Evolutionary conservation across 2,329 filamentous ascomycete species (phyloP).

Genomic region (Penicillium sp.): DNA sequence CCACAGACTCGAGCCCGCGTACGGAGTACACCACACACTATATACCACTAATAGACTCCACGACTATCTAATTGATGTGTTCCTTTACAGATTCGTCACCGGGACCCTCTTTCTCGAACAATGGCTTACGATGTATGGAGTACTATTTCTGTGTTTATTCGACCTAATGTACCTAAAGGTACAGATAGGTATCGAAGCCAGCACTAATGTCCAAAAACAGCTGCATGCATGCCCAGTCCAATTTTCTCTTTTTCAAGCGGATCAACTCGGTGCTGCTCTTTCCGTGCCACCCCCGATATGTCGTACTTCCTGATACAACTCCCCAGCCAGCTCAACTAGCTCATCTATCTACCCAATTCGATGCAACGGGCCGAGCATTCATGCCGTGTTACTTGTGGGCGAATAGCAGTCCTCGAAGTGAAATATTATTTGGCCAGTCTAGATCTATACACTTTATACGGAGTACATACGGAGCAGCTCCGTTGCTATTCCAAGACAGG

Average conservation of each 20-base stretch:
- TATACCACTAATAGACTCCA: neutral
- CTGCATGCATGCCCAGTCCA: slow-evolving; percentile 15
- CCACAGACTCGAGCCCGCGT: neutral
- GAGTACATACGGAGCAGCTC: neutral
- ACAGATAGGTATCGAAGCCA: slow-evolving; percentile 2
- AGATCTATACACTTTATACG: neutral
- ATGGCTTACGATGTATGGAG: neutral
- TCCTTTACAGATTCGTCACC: neutral
- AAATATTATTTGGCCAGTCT: neutral
- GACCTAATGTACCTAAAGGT: neutral
- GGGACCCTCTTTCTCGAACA: neutral
- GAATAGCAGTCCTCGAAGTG: neutral
- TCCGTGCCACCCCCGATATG: slow-evolving; percentile 5
- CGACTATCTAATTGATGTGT: neutral
- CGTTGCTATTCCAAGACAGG: slow-evolving; percentile 3
- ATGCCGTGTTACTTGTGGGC: slow-evolving; percentile 9
- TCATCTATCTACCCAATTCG: slow-evolving; percentile 14
- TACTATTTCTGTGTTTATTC: neutral
- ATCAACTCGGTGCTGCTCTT: slow-evolving; percentile 1
- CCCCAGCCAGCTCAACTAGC: slow-evolving; percentile 4
- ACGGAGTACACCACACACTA: neutral
- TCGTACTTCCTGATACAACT: slow-evolving; percentile 8
- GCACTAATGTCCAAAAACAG: slow-evolving; percentile 10
- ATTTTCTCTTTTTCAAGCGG: neutral
- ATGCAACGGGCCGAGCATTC: slow-evolving; percentile 25